phyloP scores from a whole-genome alignment of 2,329 filamentous ascomycete species.

The Nemania serpens region DNA sequence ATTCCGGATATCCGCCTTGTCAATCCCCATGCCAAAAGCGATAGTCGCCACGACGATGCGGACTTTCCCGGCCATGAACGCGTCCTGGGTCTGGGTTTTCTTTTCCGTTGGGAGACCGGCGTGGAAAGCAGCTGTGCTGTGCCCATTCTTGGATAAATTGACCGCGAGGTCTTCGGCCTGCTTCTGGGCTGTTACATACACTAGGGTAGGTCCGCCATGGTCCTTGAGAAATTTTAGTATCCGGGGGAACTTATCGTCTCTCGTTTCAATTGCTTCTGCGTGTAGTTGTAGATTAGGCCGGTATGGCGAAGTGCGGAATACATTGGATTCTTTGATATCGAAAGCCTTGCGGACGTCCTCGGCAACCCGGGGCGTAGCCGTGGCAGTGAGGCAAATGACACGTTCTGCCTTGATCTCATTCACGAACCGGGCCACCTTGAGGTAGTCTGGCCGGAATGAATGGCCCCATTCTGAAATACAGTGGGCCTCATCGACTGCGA shows the following conservation, averaged over 20 bases:
- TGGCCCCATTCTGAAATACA: slow-evolving; percentile 58
- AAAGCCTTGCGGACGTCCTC: slow-evolving; percentile 60
- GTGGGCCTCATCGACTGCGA: slow-evolving; percentile 63
- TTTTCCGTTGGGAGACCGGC: slow-evolving; percentile 53
- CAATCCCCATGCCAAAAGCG: slow-evolving; percentile 65
- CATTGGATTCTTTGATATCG: slow-evolving; percentile 51
- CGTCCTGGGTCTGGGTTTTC: slow-evolving; percentile 55
- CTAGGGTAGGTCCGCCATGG: slow-evolving; percentile 60
- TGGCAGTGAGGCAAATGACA: slow-evolving; percentile 64
- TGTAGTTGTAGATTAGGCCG: slow-evolving; percentile 61
- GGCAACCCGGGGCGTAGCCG: slow-evolving; percentile 60
- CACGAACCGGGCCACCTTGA: slow-evolving; percentile 57
- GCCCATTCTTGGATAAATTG: slow-evolving; percentile 44
- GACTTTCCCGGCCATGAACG: slow-evolving; percentile 53
- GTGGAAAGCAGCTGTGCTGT: slow-evolving; percentile 54
- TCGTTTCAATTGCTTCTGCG: slow-evolving; percentile 49
- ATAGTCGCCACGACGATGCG: slow-evolving; percentile 60
- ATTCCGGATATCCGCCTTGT: slow-evolving; percentile 60
- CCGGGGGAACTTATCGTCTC: slow-evolving; percentile 51
- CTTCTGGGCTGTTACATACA: slow-evolving; percentile 65
- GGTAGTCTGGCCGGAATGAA: slow-evolving; percentile 37
- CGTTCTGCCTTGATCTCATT: slow-evolving; percentile 60
- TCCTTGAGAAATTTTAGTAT: slow-evolving; percentile 54
- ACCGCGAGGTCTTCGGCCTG: slow-evolving; percentile 53
- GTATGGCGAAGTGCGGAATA: slow-evolving; percentile 65